Percentiles rank a stretch among this genome's conserved stretches.
These are phyloP conservation scores for Tetradesmus lagerheimii DNA, from an alignment of 139 green algal genomes.

Conservation along the genomic window DNA sequence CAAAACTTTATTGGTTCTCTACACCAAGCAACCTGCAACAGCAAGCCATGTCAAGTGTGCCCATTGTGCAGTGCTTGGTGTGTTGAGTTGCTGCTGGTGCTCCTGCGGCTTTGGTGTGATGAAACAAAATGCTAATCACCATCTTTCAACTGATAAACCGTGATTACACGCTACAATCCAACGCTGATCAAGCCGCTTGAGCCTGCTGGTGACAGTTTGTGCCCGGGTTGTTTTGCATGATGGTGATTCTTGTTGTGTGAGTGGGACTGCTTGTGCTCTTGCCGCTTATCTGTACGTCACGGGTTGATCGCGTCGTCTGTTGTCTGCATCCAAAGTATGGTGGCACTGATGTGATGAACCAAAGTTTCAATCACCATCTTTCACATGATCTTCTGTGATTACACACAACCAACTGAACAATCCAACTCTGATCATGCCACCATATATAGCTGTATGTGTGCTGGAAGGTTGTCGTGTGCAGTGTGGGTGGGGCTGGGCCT, in stretches of 20 bases:
- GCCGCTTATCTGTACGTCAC: not conserved
- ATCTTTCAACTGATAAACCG: slow-evolving; percentile 55
- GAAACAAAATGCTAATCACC: slow-evolving; percentile 48
- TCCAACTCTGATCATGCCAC: slow-evolving; percentile 45
- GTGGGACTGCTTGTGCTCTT: not conserved
- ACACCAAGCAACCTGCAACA: too few relatives aligned
- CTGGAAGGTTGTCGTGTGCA: too few relatives aligned
- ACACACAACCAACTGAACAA: slow-evolving; percentile 37
- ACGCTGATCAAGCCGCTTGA: slow-evolving; percentile 4
- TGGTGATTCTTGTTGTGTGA: too few relatives aligned
- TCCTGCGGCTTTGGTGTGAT: slow-evolving; percentile 23
- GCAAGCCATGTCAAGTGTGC: not conserved
- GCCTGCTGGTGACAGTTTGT: too few relatives aligned
- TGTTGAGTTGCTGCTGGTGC: not conserved
- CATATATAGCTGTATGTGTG: not conserved
- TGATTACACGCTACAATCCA: slow-evolving; percentile 52
- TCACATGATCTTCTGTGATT: slow-evolving; percentile 52
- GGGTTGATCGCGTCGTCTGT: not conserved
- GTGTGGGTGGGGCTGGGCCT: not conserved
- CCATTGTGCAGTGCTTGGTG: not conserved
- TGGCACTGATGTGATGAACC: slow-evolving; percentile 22
- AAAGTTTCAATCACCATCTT: slow-evolving; percentile 65
- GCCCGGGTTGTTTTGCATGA: too few relatives aligned
- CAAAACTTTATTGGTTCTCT: too few relatives aligned
- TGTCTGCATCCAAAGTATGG: not conserved